A percentile compares a stretch with the other conserved stretches of the same genome.
Evolutionary conservation across 768 basidiomycete genomes (phyloP).

Genomic region (Lentinus tigrinus): DNA sequence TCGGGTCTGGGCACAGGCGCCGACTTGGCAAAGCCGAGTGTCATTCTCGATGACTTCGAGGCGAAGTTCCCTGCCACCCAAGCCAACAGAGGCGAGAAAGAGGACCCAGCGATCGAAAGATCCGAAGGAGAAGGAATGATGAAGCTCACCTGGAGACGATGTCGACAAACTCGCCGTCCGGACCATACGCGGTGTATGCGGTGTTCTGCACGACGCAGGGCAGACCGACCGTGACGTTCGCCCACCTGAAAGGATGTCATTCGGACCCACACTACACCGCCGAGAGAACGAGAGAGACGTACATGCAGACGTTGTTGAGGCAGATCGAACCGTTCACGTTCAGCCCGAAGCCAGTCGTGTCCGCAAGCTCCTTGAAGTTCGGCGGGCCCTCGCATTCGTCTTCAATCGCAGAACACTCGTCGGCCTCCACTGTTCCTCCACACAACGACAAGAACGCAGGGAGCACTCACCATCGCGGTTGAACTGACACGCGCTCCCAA

Average conservation of each 20-base stretch:
- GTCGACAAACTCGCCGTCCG: conserved; percentile 61
- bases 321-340: conserved; percentile 85
- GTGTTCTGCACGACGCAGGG: conserved; percentile 77
- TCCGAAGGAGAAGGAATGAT: not conserved
- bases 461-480: conserved; percentile 72
- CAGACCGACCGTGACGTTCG: conserved; percentile 67
- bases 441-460: conserved; percentile 1
- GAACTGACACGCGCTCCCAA: conserved; percentile 75
- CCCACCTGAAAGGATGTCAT: conserved; percentile 51
- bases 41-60: no score
- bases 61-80: no score
- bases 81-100: not conserved
- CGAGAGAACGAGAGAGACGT: conserved; percentile 26
- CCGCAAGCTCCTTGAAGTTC: conserved; percentile 61
- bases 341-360: conserved; percentile 62
- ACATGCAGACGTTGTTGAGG: conserved; percentile 83
- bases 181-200: conserved; percentile 68
- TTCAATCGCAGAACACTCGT: conserved; percentile 29
- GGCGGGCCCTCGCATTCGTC: conserved; percentile 77
- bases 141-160: conserved; percentile 79
- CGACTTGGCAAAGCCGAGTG: no score
- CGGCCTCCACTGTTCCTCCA: not conserved
- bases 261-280: not conserved
- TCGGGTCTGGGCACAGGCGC: no score
- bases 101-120: not conserved